Evolutionary conservation across 805 yeast genomes (phyloP).

Genomic region (Candida sithepensis): DNA sequence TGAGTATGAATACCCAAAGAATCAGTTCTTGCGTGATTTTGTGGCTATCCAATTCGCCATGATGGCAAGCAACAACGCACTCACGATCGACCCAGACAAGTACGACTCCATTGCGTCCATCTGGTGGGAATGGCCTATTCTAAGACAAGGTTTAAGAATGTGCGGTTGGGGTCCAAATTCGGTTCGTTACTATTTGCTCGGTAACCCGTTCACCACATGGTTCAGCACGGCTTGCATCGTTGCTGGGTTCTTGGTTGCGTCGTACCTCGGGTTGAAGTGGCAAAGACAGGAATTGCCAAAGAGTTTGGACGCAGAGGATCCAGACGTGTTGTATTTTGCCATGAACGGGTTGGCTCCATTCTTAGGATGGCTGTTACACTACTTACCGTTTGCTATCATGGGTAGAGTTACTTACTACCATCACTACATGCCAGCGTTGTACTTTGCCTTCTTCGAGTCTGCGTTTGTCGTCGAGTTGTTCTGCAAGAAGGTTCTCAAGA

Average conservation of each 20-base stretch:
- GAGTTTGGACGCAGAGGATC: constrained; percentile 23
- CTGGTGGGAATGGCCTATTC: constrained; percentile 85
- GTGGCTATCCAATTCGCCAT: constrained; percentile 70
- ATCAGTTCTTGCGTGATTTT: constrained; percentile 65
- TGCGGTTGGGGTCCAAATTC: constrained; percentile 62
- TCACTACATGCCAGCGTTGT: constrained; percentile 80
- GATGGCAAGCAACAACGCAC: constrained; percentile 82
- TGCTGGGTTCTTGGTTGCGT: constrained; percentile 37
- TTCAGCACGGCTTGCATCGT: constrained; percentile 49
- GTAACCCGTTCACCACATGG: constrained; percentile 66
- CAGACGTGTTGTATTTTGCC: constrained; percentile 13
- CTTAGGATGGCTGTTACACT: constrained; percentile 80
- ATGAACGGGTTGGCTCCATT: constrained; percentile 78
- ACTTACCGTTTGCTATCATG: constrained; percentile 73
- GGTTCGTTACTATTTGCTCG: constrained; percentile 61
- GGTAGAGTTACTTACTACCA: constrained; percentile 84
- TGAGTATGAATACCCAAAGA: constrained; percentile 40
- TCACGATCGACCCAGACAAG: constrained; percentile 72
- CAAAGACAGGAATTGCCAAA: constrained; percentile 65
- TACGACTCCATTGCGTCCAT: constrained; percentile 65
- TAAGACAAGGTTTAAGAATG: constrained; percentile 68
- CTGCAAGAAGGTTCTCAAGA: constrained; percentile 28
- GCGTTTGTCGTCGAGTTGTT: constrained; percentile 51
- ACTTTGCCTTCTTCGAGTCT: constrained; percentile 62
- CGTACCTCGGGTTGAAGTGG: constrained; percentile 46